A percentile compares a stretch with the other conserved stretches of the same genome.
phyloP scores from a whole-genome alignment of 2,329 filamentous ascomycete genomes.

The Cadophora gregata region DNA sequence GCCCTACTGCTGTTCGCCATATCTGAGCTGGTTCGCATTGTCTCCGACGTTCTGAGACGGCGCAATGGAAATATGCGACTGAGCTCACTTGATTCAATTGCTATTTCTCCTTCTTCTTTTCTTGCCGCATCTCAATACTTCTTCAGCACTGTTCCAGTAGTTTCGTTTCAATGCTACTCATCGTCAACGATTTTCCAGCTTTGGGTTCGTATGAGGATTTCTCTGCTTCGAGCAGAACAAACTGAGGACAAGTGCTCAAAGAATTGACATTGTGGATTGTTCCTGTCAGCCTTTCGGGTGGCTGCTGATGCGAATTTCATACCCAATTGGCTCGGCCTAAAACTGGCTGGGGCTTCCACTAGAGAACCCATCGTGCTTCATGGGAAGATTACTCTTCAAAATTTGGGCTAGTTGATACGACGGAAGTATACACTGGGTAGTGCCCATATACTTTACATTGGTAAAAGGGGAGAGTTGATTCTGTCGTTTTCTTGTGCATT shows the following conservation, averaged over 20 bases:
- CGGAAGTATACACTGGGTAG: not conserved
- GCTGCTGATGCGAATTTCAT: not conserved
- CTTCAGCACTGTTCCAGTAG: not conserved
- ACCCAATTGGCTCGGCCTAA: not conserved
- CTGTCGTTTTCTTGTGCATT: not conserved
- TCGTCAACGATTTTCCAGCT: not conserved
- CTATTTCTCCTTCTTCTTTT: not conserved
- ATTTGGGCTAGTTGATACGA: too few relatives aligned
- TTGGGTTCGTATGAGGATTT: not conserved
- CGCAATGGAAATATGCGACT: too few relatives aligned
- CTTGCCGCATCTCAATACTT: not conserved
- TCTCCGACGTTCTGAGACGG: not conserved
- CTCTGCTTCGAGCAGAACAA: not conserved
- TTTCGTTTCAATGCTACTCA: not conserved
- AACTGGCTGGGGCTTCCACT: not conserved
- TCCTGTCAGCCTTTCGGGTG: not conserved
- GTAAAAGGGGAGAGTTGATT: not conserved
- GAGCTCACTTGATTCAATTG: not conserved
- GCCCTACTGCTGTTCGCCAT: not conserved
- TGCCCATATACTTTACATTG: not conserved
- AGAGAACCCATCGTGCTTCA: not conserved
- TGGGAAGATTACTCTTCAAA: not conserved
- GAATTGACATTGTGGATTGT: not conserved
- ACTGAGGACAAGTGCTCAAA: not conserved
- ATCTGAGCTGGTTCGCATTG: not conserved